Conservation (phyloP, 345 rosid genomes). For the Aurinia saxatilis region DNA sequence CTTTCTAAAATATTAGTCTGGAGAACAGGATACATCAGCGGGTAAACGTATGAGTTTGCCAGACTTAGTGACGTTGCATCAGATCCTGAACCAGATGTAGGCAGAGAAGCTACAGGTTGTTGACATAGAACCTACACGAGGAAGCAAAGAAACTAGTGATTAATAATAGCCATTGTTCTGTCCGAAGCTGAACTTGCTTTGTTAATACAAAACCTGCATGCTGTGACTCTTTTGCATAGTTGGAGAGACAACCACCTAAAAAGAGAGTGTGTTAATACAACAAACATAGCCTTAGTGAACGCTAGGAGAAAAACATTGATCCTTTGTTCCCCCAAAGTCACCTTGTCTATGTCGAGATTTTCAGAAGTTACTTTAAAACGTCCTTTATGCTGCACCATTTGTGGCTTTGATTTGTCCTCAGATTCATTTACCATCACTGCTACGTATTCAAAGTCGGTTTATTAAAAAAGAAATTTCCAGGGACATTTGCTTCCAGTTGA, state of each 20-base stretch:
- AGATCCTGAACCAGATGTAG: constrained; percentile 12
- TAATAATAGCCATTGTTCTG: neutral
- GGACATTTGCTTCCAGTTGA: too few relatives aligned
- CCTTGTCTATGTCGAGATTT: constrained; percentile 86
- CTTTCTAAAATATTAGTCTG: constrained; percentile 75
- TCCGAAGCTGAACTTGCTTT: constrained; percentile 35
- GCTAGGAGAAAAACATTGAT: neutral
- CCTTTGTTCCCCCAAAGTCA: constrained; percentile 14
- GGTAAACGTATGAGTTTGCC: constrained; percentile 43
- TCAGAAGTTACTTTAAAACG: constrained; percentile 99
- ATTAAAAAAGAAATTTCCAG: too few relatives aligned
- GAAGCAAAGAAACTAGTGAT: too few relatives aligned
- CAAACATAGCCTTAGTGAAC: neutral
- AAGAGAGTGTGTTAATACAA: constrained; percentile 26
- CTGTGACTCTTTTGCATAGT: constrained; percentile 83
- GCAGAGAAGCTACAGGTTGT: constrained; percentile 33
- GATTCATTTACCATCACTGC: constrained; percentile 52
- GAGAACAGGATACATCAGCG: constrained; percentile 45
- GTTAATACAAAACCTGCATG: constrained; percentile 81
- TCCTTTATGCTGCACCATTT: constrained; percentile 87
- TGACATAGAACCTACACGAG: constrained; percentile 59
- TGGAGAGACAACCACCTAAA: constrained; percentile 72
- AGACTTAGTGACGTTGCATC: constrained; percentile 39
- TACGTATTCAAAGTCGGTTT: constrained; percentile 1
- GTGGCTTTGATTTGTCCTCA: constrained; percentile 77